phyloP scores from a whole-genome alignment of 176 grass and related monocot genomes.

The Poa pratensis region DNA sequence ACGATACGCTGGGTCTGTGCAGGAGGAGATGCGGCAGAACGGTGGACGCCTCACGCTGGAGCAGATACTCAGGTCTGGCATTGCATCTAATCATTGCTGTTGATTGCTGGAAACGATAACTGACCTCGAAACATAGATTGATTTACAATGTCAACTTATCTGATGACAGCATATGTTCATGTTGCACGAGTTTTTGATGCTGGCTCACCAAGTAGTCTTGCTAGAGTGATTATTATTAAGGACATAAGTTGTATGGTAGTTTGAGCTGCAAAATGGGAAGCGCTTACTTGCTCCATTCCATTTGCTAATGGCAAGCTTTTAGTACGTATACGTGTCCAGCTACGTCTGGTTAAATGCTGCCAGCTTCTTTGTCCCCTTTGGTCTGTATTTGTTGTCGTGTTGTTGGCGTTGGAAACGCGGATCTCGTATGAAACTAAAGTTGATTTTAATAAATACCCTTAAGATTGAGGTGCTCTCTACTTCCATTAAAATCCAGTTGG shows the following conservation, averaged over 20 bases:
- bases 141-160: neutral
- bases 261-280: neutral
- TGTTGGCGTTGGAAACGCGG: neutral
- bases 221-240: neutral
- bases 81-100: constrained; percentile 34
- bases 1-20: constrained; percentile 71
- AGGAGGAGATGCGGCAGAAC: constrained; percentile 91
- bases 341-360: constrained; percentile 3
- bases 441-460: neutral
- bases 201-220: neutral
- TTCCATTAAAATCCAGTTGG: neutral
- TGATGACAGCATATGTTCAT: neutral
- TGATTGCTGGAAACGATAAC: neutral
- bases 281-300: neutral
- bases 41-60: constrained; percentile 93
- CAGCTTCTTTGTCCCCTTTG: neutral
- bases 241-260: constrained; percentile 11
- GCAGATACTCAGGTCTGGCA: constrained; percentile 93
- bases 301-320: constrained; percentile 13
- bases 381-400: neutral
- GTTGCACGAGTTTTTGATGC: constrained; percentile 1
- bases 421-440: neutral
- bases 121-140: neutral
- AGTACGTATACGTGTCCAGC: neutral
- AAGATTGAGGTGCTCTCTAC: neutral